Conservation (phyloP, 257 asterid genomes). For the Nicotiana benthamiana region DNA sequence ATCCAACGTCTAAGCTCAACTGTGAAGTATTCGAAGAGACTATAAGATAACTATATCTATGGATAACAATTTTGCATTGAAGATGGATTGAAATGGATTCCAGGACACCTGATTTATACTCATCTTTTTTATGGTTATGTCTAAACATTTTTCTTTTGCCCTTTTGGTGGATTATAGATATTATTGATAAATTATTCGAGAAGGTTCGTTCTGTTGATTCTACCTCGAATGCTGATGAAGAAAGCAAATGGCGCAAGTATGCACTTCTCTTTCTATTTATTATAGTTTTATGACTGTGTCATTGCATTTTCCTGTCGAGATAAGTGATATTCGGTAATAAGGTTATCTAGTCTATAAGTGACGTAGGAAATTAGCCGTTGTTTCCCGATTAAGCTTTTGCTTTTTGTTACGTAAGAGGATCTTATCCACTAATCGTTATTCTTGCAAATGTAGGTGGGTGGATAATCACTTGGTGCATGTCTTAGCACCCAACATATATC, state of each 20-base stretch:
- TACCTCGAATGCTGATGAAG: slow-evolving; percentile 48
- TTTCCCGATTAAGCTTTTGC: neutral
- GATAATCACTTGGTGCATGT: slow-evolving; percentile 86
- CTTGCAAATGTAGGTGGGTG: slow-evolving; percentile 77
- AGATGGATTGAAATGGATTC: neutral
- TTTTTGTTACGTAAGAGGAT: neutral
- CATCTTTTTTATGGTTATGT: neutral
- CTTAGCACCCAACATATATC: slow-evolving; percentile 78
- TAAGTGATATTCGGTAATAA: neutral
- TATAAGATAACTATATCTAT: neutral
- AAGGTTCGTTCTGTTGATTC: slow-evolving; percentile 33
- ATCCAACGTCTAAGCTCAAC: neutral
- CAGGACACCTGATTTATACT: no score
- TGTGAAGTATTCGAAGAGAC: neutral
- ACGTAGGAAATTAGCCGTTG: neutral
- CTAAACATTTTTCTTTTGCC: neutral
- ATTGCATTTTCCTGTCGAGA: neutral
- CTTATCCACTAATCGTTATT: slow-evolving; percentile 2
- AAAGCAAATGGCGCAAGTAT: slow-evolving; percentile 88
- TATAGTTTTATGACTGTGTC: neutral
- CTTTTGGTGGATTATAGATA: slow-evolving; percentile 40
- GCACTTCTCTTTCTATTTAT: slow-evolving; percentile 12
- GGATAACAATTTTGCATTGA: neutral
- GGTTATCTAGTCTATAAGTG: neutral
- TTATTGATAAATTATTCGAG: slow-evolving; percentile 49